Evolutionary conservation across 75 land plant genomes (phyloP).

Genomic region (Isoetes taiwanensis): DNA sequence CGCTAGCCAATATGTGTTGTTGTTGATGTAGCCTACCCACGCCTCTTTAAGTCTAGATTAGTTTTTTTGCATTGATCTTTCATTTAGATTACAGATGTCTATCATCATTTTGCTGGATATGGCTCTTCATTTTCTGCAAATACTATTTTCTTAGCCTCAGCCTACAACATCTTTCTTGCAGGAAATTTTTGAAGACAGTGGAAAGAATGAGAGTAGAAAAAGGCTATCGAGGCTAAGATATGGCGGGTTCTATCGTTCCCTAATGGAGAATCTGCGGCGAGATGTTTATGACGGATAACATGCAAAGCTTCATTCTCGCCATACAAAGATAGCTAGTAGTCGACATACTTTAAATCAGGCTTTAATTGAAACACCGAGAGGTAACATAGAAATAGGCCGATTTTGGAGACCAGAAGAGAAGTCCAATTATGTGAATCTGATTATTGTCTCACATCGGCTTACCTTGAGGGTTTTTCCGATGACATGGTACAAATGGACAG

Average conservation of each 20-base stretch:
- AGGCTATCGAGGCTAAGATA: not conserved
- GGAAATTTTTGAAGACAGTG: constrained; percentile 5
- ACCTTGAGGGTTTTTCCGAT: not conserved
- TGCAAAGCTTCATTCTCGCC: no score
- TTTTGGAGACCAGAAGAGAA: not conserved
- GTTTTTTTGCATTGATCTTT: no score
- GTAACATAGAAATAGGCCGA: not conserved
- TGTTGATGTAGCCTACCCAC: no score
- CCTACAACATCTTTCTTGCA: no score
- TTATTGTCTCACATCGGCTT: not conserved
- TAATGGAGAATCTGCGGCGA: constrained; percentile 4
- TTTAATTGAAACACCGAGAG: not conserved
- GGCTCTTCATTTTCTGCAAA: no score
- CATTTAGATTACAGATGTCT: no score
- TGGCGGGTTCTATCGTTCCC: constrained; percentile 1
- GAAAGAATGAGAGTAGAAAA: constrained; percentile 4
- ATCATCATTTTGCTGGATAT: no score
- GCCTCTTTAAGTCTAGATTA: no score
- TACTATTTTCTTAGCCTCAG: no score
- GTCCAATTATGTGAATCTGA: not conserved
- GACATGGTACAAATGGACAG: constrained; percentile 7
- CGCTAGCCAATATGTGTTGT: no score
- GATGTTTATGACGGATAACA: not conserved
- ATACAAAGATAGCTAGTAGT: no score
- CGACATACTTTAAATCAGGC: no score